These are phyloP conservation scores for Eucalyptus cloeziana DNA, from an alignment of 345 rosid species.

Conservation along the genomic window DNA sequence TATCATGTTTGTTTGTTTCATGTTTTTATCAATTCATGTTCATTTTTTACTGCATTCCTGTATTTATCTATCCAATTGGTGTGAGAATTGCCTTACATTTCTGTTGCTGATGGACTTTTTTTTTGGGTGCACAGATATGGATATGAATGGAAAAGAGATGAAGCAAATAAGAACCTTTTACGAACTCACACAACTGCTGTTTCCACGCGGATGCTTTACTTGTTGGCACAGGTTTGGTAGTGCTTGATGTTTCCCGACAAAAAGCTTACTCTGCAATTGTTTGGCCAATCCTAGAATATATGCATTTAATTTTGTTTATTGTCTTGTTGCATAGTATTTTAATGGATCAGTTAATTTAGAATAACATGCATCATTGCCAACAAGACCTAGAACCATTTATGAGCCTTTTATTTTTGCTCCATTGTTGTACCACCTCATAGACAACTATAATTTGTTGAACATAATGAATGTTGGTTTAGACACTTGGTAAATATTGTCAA, in stretches of 20 bases:
- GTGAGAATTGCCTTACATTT: background rate
- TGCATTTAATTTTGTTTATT: background rate
- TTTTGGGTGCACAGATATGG: conserved; percentile 33
- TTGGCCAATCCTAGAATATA: background rate
- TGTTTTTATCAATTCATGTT: background rate
- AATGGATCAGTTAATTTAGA: background rate
- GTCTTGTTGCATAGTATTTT: background rate
- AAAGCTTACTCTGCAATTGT: background rate
- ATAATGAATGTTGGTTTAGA: background rate
- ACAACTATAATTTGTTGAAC: background rate
- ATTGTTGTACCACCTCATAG: background rate
- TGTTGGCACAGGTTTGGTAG: conserved; percentile 60
- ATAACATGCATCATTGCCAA: background rate
- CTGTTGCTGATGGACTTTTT: background rate
- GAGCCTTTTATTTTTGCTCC: background rate
- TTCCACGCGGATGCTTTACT: conserved; percentile 87
- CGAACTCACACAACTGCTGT: conserved; percentile 96
- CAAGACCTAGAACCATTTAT: background rate
- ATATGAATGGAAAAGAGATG: conserved; percentile 95
- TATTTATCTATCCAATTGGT: background rate
- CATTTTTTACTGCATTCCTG: background rate
- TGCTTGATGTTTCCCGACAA: background rate
- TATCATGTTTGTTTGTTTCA: conserved; percentile 4
- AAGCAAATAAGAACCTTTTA: conserved; percentile 87
- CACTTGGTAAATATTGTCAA: background rate